A percentile compares a stretch with the other conserved stretches of the same genome.
Evolutionary conservation across 208 protist species (phyloP).

Genomic region (Paratrypanosoma confusum): DNA sequence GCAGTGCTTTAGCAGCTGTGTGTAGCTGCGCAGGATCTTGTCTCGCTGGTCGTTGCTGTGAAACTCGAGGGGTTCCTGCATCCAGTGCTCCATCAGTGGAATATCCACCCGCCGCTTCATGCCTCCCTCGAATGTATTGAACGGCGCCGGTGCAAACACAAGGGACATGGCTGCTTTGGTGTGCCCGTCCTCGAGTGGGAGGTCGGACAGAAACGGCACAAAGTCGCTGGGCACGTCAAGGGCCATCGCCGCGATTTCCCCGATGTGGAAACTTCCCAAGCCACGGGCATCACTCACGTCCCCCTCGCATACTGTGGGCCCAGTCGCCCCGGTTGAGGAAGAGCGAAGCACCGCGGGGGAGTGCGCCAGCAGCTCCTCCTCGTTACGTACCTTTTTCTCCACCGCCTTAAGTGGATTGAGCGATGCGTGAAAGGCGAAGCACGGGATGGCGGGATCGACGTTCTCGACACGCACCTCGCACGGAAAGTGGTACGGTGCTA

Average conservation of each 20-base stretch:
- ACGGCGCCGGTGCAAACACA: conserved; percentile 97
- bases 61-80: conserved; percentile 87
- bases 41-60: conserved; percentile 47
- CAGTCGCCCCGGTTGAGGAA: conserved; percentile 11
- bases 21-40: conserved; percentile 98
- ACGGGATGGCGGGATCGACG: conserved; percentile 95
- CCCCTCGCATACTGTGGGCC: conserved; percentile 5
- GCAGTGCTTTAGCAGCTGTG: conserved; percentile 99
- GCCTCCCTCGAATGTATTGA: conserved; percentile 91
- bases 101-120: conserved; percentile 97
- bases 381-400: conserved; percentile 30
- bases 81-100: conserved; percentile 98
- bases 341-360: conserved; percentile 31
- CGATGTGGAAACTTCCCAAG: neutral
- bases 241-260: no score
- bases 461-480: conserved; percentile 86
- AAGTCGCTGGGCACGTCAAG: conserved; percentile 58
- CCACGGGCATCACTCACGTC: conserved; percentile 15
- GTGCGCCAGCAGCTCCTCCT: conserved; percentile 7
- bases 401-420: conserved; percentile 96
- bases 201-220: conserved; percentile 65
- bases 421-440: conserved; percentile 98
- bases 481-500: conserved; percentile 94
- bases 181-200: conserved; percentile 82
- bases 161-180: conserved; percentile 95